Conservation (phyloP, 148 eudicot genomes). For the Pouteria glomerata region DNA sequence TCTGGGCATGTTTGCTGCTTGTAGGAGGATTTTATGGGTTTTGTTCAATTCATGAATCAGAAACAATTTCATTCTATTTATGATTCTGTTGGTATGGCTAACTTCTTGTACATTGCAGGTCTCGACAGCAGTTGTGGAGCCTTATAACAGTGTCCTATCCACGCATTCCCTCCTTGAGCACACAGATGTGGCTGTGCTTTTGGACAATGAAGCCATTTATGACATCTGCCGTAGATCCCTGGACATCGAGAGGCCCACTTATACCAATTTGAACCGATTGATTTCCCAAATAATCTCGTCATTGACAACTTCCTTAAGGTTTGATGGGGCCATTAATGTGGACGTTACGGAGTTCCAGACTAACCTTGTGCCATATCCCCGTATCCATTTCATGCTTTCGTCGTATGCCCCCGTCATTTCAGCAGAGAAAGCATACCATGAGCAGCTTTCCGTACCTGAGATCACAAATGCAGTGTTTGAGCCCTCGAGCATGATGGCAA, state of each 20-base stretch:
- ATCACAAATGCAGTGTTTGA: constrained; percentile 62
- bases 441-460: constrained; percentile 53
- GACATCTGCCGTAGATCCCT: constrained; percentile 59
- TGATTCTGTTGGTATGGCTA: not conserved
- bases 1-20: not conserved
- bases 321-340: constrained; percentile 68
- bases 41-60: not conserved
- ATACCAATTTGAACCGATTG: constrained; percentile 53
- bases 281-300: constrained; percentile 59
- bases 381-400: constrained; percentile 63
- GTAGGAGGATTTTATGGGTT: not conserved
- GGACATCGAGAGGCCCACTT: constrained; percentile 56
- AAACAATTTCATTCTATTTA: not conserved
- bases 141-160: constrained; percentile 64
- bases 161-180: constrained; percentile 65
- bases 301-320: constrained; percentile 57
- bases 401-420: constrained; percentile 66
- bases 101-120: constrained; percentile 37
- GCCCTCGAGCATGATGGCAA: constrained; percentile 66
- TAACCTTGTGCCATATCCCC: constrained; percentile 65
- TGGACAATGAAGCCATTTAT: constrained; percentile 67
- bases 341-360: constrained; percentile 63
- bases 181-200: constrained; percentile 55
- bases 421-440: constrained; percentile 57
- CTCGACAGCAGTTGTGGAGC: constrained; percentile 65